Base-by-base conservation (phyloP, 2,329 filamentous ascomycete species). In the Penicillium italicum region DNA sequence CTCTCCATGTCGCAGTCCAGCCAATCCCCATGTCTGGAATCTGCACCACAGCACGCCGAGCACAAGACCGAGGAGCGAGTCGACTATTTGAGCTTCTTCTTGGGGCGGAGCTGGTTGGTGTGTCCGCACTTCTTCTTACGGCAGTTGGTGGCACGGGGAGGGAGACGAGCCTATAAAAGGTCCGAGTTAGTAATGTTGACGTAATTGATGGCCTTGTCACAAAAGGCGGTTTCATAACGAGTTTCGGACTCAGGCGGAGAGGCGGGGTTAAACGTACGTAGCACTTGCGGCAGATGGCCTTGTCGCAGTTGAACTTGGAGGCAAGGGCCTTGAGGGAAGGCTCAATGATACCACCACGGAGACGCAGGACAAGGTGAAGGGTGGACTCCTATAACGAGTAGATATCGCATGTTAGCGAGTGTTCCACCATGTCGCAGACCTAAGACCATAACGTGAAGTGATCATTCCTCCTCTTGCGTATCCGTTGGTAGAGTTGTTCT, bases 261-360 rank as follows among this genome's bases (percentile, higher is more conserved):
- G 20, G 20, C 24, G 37, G 36, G 40, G 50, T 52, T 53, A 31
- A 42, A 87, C 89, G 72, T 87, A 94, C 91, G 82, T 97, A 97
- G 89, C 94, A 99, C 90, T 99, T 97, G 85, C 94, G 93, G 91
- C 94, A 97, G 82, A 97, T 96, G 89, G 93, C 93, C 89, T 97
- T 97, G 71, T 97, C 94, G 89, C 93, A 97, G 89, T 99, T 97
- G 87, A 95, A 97, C 86, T 97, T 97, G 84, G 88, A 92, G 76
- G 93, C 93, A 66, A 97, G 88, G 70, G 91, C 93, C 88, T 97
- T 97, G 74, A 97, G 88, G 74, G 92, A 97, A 73, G 94, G 94
- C 86, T 97, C 93, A 75, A 96, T 97, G 84, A 97, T 93, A 85
- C 93, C 93, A 85, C 93, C 93, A 85, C 93, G 92, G 73, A 97